These are phyloP conservation scores for Aethionema arabicum DNA, from an alignment of 345 rosid genomes.

Conservation along the genomic window DNA sequence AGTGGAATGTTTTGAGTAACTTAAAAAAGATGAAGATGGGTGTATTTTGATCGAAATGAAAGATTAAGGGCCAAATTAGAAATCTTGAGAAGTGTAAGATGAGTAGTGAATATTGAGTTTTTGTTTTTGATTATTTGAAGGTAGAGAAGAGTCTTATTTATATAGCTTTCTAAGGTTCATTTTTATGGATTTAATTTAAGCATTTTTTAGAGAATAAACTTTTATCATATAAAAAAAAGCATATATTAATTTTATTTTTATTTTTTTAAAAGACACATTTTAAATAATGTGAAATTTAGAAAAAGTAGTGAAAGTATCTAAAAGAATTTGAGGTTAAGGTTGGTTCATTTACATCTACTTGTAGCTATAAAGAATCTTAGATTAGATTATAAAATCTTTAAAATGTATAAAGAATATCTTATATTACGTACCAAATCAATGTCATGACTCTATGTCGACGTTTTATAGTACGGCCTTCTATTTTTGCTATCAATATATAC, in stretches of 20 bases:
- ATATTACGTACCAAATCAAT: slow-evolving; percentile 27
- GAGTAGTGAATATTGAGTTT: slow-evolving; percentile 24
- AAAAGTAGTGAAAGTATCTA: slow-evolving; percentile 2
- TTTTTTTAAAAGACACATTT: neutral
- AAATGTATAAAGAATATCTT: slow-evolving; percentile 26
- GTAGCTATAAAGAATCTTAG: too few relatives aligned
- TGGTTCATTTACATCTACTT: slow-evolving; percentile 3
- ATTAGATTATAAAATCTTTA: slow-evolving; percentile 1
- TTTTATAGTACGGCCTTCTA: slow-evolving; percentile 30
- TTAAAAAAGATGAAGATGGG: neutral
- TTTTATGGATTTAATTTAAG: neutral
- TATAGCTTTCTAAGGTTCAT: slow-evolving; percentile 17
- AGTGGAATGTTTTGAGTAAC: neutral
- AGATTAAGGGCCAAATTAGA: neutral
- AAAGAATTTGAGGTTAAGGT: slow-evolving; percentile 9
- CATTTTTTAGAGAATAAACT: slow-evolving; percentile 13
- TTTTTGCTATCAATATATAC: slow-evolving; percentile 1
- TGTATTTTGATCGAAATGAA: neutral
- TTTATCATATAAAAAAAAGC: slow-evolving; percentile 1
- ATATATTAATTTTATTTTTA: too few relatives aligned
- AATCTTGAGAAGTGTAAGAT: slow-evolving; percentile 1
- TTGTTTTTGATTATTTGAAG: slow-evolving; percentile 3
- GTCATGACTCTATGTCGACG: neutral
- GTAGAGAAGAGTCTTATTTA: slow-evolving; percentile 21
- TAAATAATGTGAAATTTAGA: neutral